These are phyloP conservation scores for Solanum neorickii DNA, from an alignment of 257 asterid species.

Conservation along the genomic window DNA sequence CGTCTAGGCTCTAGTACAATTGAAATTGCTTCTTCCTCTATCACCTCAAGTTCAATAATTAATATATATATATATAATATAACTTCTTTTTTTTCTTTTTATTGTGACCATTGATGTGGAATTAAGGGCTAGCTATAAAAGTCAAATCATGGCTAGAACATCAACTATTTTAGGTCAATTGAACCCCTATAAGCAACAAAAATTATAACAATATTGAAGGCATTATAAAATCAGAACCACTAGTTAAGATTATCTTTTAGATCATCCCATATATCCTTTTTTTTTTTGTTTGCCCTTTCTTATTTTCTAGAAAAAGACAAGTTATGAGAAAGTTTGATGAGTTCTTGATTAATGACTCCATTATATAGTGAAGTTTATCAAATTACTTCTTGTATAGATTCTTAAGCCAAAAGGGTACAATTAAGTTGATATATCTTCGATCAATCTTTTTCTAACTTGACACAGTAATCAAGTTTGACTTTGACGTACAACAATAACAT, in stretches of 20 bases:
- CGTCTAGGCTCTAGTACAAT: neutral
- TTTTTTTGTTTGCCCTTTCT: neutral
- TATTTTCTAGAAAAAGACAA: neutral
- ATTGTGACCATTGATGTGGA: neutral
- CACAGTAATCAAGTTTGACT: neutral
- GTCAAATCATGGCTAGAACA: neutral
- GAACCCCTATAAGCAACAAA: neutral
- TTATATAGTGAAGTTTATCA: neutral
- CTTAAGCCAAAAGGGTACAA: neutral
- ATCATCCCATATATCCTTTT: neutral
- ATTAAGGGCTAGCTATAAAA: neutral
- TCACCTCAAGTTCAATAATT: neutral
- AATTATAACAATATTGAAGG: neutral
- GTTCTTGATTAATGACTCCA: neutral
- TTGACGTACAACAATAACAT: neutral
- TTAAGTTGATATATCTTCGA: neutral
- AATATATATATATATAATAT: too few relatives aligned
- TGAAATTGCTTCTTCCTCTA: neutral
- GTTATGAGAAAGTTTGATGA: neutral
- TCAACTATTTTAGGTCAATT: neutral
- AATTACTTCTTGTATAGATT: neutral
- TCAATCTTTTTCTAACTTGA: neutral
- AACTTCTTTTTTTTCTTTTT: neutral
- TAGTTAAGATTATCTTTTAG: neutral
- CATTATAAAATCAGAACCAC: neutral